Conservation (phyloP, 495 filamentous ascomycete species). For the Trichoderma erinaceum region DNA sequence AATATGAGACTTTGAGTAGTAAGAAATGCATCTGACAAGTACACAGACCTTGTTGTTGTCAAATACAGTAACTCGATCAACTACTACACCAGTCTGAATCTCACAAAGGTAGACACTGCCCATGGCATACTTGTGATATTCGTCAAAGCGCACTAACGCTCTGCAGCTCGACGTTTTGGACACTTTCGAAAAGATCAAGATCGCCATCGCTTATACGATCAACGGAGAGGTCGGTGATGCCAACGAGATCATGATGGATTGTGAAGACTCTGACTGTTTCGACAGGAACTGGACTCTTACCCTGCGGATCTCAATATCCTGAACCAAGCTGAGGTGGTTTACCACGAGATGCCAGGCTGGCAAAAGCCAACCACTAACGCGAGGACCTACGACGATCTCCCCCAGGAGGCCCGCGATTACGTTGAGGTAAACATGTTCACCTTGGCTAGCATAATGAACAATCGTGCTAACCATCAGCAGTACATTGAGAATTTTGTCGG, state of each 20-base stretch:
- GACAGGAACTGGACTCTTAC: slow-evolving; percentile 30
- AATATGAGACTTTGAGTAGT: background rate
- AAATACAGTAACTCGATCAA: slow-evolving; percentile 68
- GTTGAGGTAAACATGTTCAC: slow-evolving; percentile 46
- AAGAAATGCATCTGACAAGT: background rate
- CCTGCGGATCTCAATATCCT: slow-evolving; percentile 33
- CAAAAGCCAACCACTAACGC: slow-evolving; percentile 52
- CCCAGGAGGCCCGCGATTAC: slow-evolving; percentile 67
- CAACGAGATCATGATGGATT: background rate
- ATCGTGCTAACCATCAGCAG: background rate
- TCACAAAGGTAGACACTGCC: slow-evolving; percentile 54
- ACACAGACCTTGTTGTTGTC: slow-evolving; percentile 63
- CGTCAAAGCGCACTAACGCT: slow-evolving; percentile 9
- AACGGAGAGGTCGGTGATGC: background rate
- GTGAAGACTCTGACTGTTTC: slow-evolving; percentile 21
- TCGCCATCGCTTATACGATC: slow-evolving; percentile 60
- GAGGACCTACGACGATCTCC: slow-evolving; percentile 57
- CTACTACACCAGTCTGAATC: slow-evolving; percentile 71
- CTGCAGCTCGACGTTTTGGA: slow-evolving; percentile 70
- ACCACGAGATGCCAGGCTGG: slow-evolving; percentile 76
- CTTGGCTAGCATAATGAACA: background rate
- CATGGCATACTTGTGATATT: background rate
- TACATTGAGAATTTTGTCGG: slow-evolving; percentile 60
- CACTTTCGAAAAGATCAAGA: slow-evolving; percentile 71
- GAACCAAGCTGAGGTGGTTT: slow-evolving; percentile 50